These are phyloP conservation scores for Kwoniella newhampshirensis DNA, from an alignment of 768 basidiomycete genomes.

Conservation along the genomic window DNA sequence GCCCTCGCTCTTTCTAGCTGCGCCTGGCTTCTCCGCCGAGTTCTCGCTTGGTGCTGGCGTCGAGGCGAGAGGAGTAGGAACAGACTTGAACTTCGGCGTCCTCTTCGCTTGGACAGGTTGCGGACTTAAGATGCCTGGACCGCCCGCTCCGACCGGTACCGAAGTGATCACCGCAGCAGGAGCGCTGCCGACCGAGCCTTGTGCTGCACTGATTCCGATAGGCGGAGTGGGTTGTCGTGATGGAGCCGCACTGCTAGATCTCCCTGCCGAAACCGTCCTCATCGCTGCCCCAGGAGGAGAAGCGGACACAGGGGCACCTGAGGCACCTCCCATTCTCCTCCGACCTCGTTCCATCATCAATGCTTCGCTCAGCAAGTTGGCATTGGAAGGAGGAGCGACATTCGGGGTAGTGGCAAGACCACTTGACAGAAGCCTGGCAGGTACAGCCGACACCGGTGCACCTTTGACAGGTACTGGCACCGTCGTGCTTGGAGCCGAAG, in stretches of 20 bases:
- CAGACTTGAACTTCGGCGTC: conserved; percentile 34
- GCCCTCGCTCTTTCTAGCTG: too few relatives aligned
- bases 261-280: neutral
- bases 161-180: neutral
- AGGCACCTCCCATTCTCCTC: conserved; percentile 4
- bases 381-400: conserved; percentile 10
- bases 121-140: conserved; percentile 18
- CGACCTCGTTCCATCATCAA: conserved; percentile 22
- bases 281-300: neutral
- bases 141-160: neutral
- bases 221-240: conserved; percentile 19
- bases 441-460: conserved; percentile 23
- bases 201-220: neutral
- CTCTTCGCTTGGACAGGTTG: conserved; percentile 22
- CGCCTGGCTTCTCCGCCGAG: too few relatives aligned
- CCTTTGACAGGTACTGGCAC: conserved; percentile 9
- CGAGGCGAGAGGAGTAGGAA: conserved; percentile 23
- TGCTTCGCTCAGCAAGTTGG: conserved; percentile 19
- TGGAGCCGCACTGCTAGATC: conserved; percentile 3
- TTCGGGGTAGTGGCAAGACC: conserved; percentile 7
- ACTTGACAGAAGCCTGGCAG: conserved; percentile 11
- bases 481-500: neutral
- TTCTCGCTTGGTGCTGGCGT: conserved; percentile 13
- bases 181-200: too few relatives aligned
- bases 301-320: neutral